Evolutionary conservation across 345 rosid species (phyloP), one percentile per base, ranked within the genome.

Genomic region (Cardamine chenopodiifolia): DNA sequence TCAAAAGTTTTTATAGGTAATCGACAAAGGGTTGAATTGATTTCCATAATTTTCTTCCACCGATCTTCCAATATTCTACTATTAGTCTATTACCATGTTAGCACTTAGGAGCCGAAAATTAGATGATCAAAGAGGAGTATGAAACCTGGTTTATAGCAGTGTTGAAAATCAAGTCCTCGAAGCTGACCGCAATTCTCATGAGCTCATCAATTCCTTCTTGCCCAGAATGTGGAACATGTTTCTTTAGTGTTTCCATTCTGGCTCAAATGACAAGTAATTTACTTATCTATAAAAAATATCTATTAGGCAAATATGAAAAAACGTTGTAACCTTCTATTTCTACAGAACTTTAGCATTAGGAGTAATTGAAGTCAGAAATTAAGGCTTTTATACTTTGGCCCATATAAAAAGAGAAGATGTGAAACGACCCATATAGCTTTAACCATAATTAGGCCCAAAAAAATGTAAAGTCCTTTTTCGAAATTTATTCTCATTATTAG

Each of bases 101-200:
- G 7, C 50, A n/a, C n/a, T 45, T 7, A 15, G 50, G 22, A 45
- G 11, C 11, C 22, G 17, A 66, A 22, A 11, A 13, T 35, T 15
- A 44, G 20, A 59, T 28, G 34, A 37, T 44, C 47, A 42, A 1
- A 42, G 47, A 42, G 47, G 47, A 42, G 15, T 14, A 3, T 42
- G 44, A 37, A 26, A 74, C 73, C 78, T 75, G 54, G 10, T 12
- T 75, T 37, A 19, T 4, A 49, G 78, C 54, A 19, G 35, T 49
- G 62, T 39, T 58, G 78, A 75, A 66, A 9, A 67, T 49, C 5
- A 66, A 37, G 18, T 75, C 73, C 68, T 75, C 73, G 11, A 59
- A 75, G 54, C 68, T 75, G 61, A 15, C 10, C 59, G 78, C 54
- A 37, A 49, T 66, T 75, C 73, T 67, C 73, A 22, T 59, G 54